Percentiles rank a stretch among this genome's conserved stretches.
Evolutionary conservation across 768 basidiomycete genomes (phyloP).

Genomic region (Piloderma croceum): DNA sequence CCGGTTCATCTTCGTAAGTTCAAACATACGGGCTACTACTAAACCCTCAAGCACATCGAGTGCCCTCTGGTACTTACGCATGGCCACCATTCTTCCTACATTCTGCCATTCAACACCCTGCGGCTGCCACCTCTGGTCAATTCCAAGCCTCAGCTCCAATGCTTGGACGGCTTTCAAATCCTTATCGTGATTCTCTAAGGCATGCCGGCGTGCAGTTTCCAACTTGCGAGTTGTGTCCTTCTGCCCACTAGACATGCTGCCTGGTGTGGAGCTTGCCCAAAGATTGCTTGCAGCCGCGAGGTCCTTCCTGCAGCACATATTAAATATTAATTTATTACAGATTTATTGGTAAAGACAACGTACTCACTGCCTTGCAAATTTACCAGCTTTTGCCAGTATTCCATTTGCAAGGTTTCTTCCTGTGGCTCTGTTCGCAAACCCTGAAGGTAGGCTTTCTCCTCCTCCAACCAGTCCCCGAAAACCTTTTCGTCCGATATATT

Average conservation of each 20-base stretch:
- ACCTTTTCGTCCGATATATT: slow-evolving; percentile 1
- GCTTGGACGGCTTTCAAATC: slow-evolving; percentile 6
- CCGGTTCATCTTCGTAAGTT: slow-evolving; percentile 16
- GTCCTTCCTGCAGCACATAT: neutral
- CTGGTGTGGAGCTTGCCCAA: neutral
- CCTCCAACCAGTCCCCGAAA: slow-evolving; percentile 8
- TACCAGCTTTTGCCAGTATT: slow-evolving; percentile 6
- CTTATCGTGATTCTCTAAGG: slow-evolving; percentile 8
- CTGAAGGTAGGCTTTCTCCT: slow-evolving; percentile 4
- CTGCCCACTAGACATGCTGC: neutral
- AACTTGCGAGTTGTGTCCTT: neutral
- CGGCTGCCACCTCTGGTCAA: slow-evolving; percentile 1
- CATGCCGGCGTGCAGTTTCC: slow-evolving; percentile 12
- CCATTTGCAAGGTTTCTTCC: slow-evolving; percentile 9
- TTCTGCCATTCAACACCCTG: slow-evolving; percentile 3
- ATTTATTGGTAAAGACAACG: slow-evolving; percentile 2
- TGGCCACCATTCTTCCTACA: slow-evolving; percentile 1
- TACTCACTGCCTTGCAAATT: slow-evolving; percentile 6
- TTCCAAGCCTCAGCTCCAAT: slow-evolving; percentile 7
- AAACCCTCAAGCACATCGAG: slow-evolving; percentile 13
- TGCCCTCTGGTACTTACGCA: slow-evolving; percentile 7
- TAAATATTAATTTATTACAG: neutral
- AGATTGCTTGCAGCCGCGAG: neutral
- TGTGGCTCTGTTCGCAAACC: slow-evolving; percentile 5
- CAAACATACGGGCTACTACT: slow-evolving; percentile 14